A percentile compares a stretch with the other conserved stretches of the same genome.
These are phyloP conservation scores for Alectoria sarmentosa DNA, from an alignment of 495 filamentous ascomycete species.

Conservation along the genomic window DNA sequence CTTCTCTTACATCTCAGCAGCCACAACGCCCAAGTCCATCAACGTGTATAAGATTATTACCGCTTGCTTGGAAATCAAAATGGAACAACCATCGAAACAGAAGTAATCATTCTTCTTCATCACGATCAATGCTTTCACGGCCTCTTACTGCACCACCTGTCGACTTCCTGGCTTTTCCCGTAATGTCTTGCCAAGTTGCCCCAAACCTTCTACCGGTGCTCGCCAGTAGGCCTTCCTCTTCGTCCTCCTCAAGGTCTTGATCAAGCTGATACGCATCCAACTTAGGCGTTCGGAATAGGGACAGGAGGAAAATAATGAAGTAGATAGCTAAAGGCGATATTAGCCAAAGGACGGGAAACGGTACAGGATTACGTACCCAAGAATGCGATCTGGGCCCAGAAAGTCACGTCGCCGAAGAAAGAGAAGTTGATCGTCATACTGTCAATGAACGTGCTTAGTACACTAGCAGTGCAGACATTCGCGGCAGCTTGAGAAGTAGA, in stretches of 20 bases:
- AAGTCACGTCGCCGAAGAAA: conserved; percentile 85
- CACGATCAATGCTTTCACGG: conserved; percentile 14
- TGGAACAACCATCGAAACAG: background rate
- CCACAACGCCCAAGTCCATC: background rate
- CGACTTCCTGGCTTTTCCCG: conserved; percentile 40
- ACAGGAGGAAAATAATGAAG: conserved; percentile 64
- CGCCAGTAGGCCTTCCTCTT: conserved; percentile 86
- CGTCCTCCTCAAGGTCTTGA: conserved; percentile 86
- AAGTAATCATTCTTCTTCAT: conserved; percentile 13
- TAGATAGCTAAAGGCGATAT: conserved; percentile 50
- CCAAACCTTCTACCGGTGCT: conserved; percentile 71
- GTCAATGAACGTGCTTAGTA: conserved; percentile 88
- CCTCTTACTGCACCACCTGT: conserved; percentile 12
- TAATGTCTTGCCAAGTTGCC: conserved; percentile 85
- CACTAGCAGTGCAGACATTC: conserved; percentile 79
- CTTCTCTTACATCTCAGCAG: background rate
- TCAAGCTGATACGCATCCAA: conserved; percentile 68
- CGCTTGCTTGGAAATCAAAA: background rate
- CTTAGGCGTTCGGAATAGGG: conserved; percentile 71
- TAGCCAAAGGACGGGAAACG: conserved; percentile 12
- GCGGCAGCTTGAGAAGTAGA: conserved; percentile 52
- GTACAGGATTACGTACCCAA: conserved; percentile 44
- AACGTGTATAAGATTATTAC: background rate
- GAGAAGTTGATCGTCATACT: conserved; percentile 92
- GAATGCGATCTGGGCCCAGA: conserved; percentile 94